phyloP scores from a whole-genome alignment of 1,139 yeast genomes.

The Hanseniaspora gamundiae region DNA sequence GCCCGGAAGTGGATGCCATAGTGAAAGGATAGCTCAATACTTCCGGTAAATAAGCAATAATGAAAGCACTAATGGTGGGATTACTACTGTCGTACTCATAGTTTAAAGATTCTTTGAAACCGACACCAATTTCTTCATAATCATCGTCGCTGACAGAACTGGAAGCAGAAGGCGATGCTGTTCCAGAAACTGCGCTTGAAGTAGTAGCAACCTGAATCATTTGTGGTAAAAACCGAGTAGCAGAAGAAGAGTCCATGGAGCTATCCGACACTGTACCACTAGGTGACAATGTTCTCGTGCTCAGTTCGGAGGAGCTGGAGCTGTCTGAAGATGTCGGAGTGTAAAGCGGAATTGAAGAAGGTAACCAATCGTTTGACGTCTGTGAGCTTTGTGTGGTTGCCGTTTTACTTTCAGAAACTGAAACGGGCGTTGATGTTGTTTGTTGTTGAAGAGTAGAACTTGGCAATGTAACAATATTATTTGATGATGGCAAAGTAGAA shows the following conservation, averaged over 20 bases:
- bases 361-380: conserved; percentile 4
- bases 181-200: conserved; percentile 2
- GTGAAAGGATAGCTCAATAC: conserved; percentile 43
- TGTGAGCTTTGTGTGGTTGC: neutral
- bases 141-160: conserved; percentile 13
- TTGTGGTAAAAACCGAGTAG: conserved; percentile 4
- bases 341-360: conserved; percentile 3
- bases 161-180: conserved; percentile 7
- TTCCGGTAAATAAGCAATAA: conserved; percentile 56
- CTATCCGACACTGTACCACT: neutral
- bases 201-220: conserved; percentile 3
- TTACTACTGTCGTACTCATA: conserved; percentile 60
- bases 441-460: conserved; percentile 5
- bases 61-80: conserved; percentile 62
- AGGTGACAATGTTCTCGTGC: conserved; percentile 2
- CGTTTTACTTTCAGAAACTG: neutral
- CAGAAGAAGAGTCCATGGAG: neutral
- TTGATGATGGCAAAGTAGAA: neutral
- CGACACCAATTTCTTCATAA: conserved; percentile 49
- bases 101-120: conserved; percentile 57
- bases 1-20: conserved; percentile 7
- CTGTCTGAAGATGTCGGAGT: neutral
- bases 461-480: conserved; percentile 3
- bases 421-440: neutral
- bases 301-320: neutral